These are phyloP conservation scores for Fusarium heterosporum DNA, from an alignment of 2,329 filamentous ascomycete species.

Conservation along the genomic window DNA sequence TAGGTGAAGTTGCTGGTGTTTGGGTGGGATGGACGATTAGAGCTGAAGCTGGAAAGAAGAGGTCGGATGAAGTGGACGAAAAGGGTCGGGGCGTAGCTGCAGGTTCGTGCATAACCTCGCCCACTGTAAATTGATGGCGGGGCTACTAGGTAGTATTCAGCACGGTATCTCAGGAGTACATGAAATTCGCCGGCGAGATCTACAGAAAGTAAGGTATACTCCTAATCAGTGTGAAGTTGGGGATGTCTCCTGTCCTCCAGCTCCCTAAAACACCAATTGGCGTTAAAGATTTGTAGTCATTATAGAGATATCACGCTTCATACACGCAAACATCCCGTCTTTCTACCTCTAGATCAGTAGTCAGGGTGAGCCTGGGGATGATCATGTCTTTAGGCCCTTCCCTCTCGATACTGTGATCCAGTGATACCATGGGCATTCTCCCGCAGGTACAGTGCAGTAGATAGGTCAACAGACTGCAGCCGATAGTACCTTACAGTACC, in stretches of 20 bases:
- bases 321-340: not conserved
- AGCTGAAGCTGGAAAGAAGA: not conserved
- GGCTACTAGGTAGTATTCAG: not conserved
- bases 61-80: slow-evolving; percentile 32
- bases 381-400: not conserved
- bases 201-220: slow-evolving; percentile 6
- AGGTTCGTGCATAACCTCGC: slow-evolving; percentile 28
- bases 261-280: not conserved
- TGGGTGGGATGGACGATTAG: slow-evolving; percentile 23
- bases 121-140: slow-evolving; percentile 39
- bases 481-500: not conserved
- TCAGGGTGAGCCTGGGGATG: not conserved
- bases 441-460: not conserved
- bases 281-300: not conserved
- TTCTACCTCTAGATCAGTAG: not conserved
- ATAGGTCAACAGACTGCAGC: not conserved
- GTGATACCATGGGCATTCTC: not conserved
- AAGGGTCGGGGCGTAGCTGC: slow-evolving; percentile 38
- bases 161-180: not conserved
- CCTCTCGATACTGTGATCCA: not conserved
- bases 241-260: slow-evolving; percentile 1
- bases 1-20: slow-evolving; percentile 27
- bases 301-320: not conserved
- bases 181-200: not conserved
- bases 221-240: slow-evolving; percentile 1